These are phyloP conservation scores for Candida hispaniensis DNA, from an alignment of 805 yeast species.

Conservation along the genomic window DNA sequence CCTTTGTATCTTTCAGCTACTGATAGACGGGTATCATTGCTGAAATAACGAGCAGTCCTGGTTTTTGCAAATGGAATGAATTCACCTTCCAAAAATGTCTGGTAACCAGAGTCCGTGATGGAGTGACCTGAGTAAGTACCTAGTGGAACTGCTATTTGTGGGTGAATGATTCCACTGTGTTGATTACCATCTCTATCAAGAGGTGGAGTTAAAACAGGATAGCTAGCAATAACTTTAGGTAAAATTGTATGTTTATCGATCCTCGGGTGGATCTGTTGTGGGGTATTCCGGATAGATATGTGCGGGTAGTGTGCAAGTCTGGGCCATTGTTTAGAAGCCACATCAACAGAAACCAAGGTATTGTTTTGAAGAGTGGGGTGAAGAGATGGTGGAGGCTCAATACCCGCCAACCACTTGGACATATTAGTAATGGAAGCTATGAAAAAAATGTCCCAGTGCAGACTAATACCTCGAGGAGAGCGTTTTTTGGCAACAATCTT, in stretches of 20 bases:
- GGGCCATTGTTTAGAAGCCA: constrained; percentile 7
- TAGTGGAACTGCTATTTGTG: constrained; percentile 10
- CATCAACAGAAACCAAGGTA: constrained; percentile 1
- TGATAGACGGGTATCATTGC: constrained; percentile 3
- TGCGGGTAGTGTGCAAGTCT: constrained; percentile 1
- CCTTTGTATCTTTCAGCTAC: constrained; percentile 5
- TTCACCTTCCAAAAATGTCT: constrained; percentile 11
- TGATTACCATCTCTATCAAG: constrained; percentile 11
- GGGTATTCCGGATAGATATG: constrained; percentile 2
- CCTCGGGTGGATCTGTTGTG: neutral
- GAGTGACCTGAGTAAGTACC: constrained; percentile 14
- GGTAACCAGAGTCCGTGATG: constrained; percentile 5
- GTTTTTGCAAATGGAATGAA: constrained; percentile 6
- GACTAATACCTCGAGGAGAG: constrained; percentile 3
- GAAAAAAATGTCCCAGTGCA: constrained; percentile 7
- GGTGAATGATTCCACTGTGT: constrained; percentile 8
- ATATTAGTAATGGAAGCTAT: constrained; percentile 4
- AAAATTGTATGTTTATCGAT: constrained; percentile 2
- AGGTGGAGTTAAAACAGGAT: constrained; percentile 14
- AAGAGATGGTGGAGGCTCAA: constrained; percentile 7
- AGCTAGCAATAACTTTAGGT: neutral
- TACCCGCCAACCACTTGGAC: constrained; percentile 9
- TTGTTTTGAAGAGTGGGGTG: constrained; percentile 5
- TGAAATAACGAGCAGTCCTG: constrained; percentile 1
- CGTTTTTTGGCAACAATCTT: constrained; percentile 4